Percentiles rank a stretch among this genome's conserved stretches.
phyloP scores from a whole-genome alignment of 2,329 filamentous ascomycete species.

The Monosporascus sp. region DNA sequence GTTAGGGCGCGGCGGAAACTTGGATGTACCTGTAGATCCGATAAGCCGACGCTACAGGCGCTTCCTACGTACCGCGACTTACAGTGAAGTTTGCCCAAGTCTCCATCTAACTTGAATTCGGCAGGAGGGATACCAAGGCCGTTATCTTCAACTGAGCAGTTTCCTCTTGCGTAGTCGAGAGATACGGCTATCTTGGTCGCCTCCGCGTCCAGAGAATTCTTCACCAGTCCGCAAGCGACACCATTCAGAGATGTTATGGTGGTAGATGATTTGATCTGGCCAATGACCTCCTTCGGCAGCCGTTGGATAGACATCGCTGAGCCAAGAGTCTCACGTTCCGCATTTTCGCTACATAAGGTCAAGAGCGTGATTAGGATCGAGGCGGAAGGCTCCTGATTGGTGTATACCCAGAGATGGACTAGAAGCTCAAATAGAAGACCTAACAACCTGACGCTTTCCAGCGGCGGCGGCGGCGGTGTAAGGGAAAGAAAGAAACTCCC shows the following conservation, averaged over 20 bases:
- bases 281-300: slow-evolving; percentile 64
- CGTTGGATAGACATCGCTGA: slow-evolving; percentile 57
- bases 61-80: slow-evolving; percentile 27
- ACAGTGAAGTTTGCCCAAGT: slow-evolving; percentile 71
- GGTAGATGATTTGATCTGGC: slow-evolving; percentile 82
- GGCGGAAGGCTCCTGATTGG: no score
- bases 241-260: slow-evolving; percentile 68
- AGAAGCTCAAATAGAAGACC: no score
- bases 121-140: slow-evolving; percentile 67
- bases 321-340: not conserved
- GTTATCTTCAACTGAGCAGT: slow-evolving; percentile 78
- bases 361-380: not conserved
- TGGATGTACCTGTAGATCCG: slow-evolving; percentile 66
- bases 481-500: no score
- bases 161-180: slow-evolving; percentile 70
- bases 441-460: no score
- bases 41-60: slow-evolving; percentile 7
- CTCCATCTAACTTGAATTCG: slow-evolving; percentile 68
- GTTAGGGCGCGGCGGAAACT: slow-evolving; percentile 42
- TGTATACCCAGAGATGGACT: no score
- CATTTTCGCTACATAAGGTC: slow-evolving; percentile 6
- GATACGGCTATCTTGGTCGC: slow-evolving; percentile 64
- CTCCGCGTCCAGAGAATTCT: slow-evolving; percentile 79
- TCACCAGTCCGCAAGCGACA: slow-evolving; percentile 66
- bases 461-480: no score